Evolutionary conservation across 108 stramenopile genomes (phyloP).

Genomic region (Discostella stelligeroides): DNA sequence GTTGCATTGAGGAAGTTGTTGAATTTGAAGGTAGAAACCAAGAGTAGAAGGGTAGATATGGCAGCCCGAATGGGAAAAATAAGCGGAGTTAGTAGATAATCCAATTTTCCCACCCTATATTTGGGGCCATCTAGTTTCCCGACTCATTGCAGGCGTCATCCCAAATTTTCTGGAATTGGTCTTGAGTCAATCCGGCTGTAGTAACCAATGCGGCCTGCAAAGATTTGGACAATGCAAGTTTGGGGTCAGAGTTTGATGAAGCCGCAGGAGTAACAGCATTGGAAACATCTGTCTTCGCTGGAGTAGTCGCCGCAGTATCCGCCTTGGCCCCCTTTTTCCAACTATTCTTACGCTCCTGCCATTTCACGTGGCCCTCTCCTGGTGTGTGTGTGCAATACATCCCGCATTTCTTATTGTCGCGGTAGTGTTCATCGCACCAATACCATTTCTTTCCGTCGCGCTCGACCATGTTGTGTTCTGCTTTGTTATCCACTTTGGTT

Average conservation of each 20-base stretch:
- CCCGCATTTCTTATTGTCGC: neutral
- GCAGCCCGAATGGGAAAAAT: conserved; percentile 6
- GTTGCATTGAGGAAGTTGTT: neutral
- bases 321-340: no score
- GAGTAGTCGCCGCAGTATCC: no score
- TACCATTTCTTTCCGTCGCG: no score
- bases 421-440: neutral
- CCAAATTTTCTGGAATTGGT: conserved; percentile 12
- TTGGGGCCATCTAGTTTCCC: no score
- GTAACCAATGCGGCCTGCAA: neutral
- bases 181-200: neutral
- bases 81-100: neutral
- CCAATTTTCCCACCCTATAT: no score
- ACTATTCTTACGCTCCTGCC: conserved; percentile 1
- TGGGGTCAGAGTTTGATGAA: neutral
- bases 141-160: no score
- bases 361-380: neutral
- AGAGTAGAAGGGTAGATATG: neutral
- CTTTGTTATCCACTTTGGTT: neutral
- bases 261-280: neutral
- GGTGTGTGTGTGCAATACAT: conserved; percentile 2
- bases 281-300: no score
- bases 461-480: neutral
- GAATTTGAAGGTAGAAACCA: neutral
- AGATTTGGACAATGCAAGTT: neutral